These are phyloP conservation scores for Vitellaria paradoxa DNA, from an alignment of 179 eudicot genomes.

Conservation along the genomic window DNA sequence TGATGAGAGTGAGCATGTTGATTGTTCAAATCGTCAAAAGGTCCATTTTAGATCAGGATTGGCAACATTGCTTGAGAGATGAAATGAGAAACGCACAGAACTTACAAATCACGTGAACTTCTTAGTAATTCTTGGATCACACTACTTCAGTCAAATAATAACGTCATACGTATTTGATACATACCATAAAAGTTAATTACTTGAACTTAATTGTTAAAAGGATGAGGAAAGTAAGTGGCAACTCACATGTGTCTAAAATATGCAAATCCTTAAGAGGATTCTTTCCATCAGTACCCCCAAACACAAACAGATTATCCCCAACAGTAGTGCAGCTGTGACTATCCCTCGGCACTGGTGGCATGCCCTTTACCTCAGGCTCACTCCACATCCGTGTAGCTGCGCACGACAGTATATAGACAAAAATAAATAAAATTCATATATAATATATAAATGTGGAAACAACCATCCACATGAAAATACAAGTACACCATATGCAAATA, in stretches of 20 bases:
- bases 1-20: background rate
- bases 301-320: constrained; percentile 68
- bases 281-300: constrained; percentile 87
- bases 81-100: background rate
- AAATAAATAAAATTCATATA: background rate
- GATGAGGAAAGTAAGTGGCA: background rate
- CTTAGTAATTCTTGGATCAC: background rate
- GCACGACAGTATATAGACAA: constrained; percentile 16
- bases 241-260: constrained; percentile 78
- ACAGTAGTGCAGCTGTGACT: constrained; percentile 93
- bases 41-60: background rate
- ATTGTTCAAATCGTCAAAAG: background rate
- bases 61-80: background rate
- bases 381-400: constrained; percentile 74
- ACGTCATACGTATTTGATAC: background rate
- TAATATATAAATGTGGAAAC: background rate
- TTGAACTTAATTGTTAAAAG: background rate
- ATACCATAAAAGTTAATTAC: background rate
- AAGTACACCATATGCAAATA: background rate
- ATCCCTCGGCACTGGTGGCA: constrained; percentile 80
- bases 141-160: background rate
- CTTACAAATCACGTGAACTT: background rate
- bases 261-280: constrained; percentile 72
- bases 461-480: constrained; percentile 7
- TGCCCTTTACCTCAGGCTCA: constrained; percentile 63